These are phyloP conservation scores for Coniochaeta sp. DNA, from an alignment of 2,329 filamentous ascomycete species.

Conservation along the genomic window DNA sequence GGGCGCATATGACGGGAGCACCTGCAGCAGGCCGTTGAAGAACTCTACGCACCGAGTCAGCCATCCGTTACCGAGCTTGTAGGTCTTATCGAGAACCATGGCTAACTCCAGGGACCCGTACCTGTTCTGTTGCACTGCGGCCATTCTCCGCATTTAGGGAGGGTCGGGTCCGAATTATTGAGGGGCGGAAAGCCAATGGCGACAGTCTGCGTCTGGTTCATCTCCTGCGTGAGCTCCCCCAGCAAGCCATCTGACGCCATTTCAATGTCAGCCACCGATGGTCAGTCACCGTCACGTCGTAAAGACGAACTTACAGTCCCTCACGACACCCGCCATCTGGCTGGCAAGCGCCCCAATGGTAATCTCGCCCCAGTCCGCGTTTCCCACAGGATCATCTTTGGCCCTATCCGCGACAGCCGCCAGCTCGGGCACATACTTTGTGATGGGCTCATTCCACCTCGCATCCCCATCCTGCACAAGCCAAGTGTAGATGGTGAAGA, in stretches of 20 bases:
- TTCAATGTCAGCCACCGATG: background rate
- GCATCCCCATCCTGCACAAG: constrained; percentile 19
- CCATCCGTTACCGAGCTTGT: no score
- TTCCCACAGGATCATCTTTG: constrained; percentile 3
- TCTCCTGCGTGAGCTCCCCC: background rate
- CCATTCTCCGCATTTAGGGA: constrained; percentile 6
- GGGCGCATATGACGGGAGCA: constrained; percentile 1
- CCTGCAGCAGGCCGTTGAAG: constrained; percentile 4
- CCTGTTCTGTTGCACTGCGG: constrained; percentile 11
- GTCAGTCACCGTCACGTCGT: background rate
- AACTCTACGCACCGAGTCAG: no score
- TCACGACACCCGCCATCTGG: constrained; percentile 17
- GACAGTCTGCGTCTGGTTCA: constrained; percentile 5
- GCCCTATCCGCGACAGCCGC: constrained; percentile 15
- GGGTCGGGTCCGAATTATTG: constrained; percentile 11
- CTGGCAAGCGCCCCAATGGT: constrained; percentile 22
- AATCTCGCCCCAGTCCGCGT: constrained; percentile 9
- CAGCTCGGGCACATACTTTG: constrained; percentile 19
- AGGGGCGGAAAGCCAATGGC: constrained; percentile 14
- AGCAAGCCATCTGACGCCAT: background rate
- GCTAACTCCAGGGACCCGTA: no score
- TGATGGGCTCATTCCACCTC: constrained; percentile 21
- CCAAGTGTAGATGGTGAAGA: constrained; percentile 23
- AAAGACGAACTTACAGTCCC: background rate
- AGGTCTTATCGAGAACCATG: no score